phyloP scores from a whole-genome alignment of 2,329 filamentous ascomycete genomes.

The Pseudogymnoascus sp. region DNA sequence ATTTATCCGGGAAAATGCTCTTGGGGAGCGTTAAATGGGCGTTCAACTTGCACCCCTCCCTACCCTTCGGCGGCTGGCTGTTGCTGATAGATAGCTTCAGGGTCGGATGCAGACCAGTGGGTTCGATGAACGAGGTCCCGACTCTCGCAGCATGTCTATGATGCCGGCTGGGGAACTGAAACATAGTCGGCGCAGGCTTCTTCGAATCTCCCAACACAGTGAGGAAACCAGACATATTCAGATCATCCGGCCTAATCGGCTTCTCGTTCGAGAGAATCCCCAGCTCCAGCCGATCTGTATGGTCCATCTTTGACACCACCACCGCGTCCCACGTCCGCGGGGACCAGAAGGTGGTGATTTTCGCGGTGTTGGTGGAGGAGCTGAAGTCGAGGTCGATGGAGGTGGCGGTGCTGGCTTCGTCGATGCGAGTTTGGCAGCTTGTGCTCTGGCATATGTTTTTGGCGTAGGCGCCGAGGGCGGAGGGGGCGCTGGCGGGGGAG shows the following conservation, averaged over 20 bases:
- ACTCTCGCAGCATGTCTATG: conserved; percentile 50
- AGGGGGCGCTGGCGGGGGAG: neutral
- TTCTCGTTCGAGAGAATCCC: conserved; percentile 64
- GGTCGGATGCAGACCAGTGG: conserved; percentile 76
- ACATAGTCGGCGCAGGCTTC: conserved; percentile 65
- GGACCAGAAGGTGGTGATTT: conserved; percentile 57
- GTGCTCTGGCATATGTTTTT: neutral
- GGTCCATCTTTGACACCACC: conserved; percentile 19
- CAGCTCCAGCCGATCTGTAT: conserved; percentile 60
- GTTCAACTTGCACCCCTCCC: conserved; percentile 61
- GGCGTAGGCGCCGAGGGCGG: neutral
- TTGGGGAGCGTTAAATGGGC: conserved; percentile 77
- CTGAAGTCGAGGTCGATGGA: conserved; percentile 74
- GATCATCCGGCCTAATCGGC: conserved; percentile 59
- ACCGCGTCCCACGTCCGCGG: conserved; percentile 22
- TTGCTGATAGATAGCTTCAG: conserved; percentile 58
- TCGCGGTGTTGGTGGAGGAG: conserved; percentile 54
- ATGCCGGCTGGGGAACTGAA: conserved; percentile 77
- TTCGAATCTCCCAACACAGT: conserved; percentile 68
- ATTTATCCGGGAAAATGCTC: conserved; percentile 74
- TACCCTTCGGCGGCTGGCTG: conserved; percentile 40
- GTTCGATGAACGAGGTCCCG: conserved; percentile 53
- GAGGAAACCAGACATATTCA: conserved; percentile 70
- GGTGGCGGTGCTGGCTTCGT: neutral
- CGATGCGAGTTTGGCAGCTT: neutral